Evolutionary conservation across 352 stramenopile species (phyloP).

Genomic region (Phytophthora boehmeriae): DNA sequence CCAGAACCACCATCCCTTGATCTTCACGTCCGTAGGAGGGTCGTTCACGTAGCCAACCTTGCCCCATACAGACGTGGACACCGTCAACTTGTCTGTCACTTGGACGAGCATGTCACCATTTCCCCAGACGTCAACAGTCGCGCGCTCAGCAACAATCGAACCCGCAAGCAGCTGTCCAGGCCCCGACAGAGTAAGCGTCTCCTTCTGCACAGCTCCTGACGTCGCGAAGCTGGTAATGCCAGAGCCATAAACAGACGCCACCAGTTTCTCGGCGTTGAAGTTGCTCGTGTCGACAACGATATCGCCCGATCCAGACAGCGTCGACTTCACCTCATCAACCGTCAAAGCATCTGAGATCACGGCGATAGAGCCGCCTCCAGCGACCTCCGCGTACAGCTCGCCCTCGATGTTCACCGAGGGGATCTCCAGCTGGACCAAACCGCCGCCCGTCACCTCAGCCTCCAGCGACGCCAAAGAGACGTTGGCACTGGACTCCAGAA

Average conservation of each 20-base stretch:
- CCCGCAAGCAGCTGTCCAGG: conserved; percentile 51
- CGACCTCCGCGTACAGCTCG: conserved; percentile 45
- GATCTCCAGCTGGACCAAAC: conserved; percentile 38
- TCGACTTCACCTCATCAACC: conserved; percentile 32
- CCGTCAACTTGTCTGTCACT: conserved; percentile 49
- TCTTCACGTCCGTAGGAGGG: conserved; percentile 45
- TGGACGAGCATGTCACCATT: conserved; percentile 53
- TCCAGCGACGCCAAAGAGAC: conserved; percentile 37
- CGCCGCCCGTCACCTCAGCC: conserved; percentile 43
- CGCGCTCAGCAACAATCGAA: conserved; percentile 44
- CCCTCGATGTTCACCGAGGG: conserved; percentile 26
- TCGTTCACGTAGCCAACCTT: conserved; percentile 57
- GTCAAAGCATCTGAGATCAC: conserved; percentile 35
- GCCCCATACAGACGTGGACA: conserved; percentile 56
- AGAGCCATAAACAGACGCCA: conserved; percentile 53
- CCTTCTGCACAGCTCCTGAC: conserved; percentile 41
- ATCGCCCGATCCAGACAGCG: conserved; percentile 35
- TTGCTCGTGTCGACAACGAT: conserved; percentile 46
- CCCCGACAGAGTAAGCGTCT: conserved; percentile 56
- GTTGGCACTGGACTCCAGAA: conserved; percentile 36
- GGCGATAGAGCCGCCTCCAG: conserved; percentile 43
- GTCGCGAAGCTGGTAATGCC: conserved; percentile 49
- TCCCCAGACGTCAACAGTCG: conserved; percentile 53
- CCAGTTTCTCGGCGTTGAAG: conserved; percentile 39
- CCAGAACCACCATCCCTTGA: conserved; percentile 66